These are phyloP conservation scores for Colletotrichum sp. DNA, from an alignment of 2,329 filamentous ascomycete genomes.

Conservation along the genomic window DNA sequence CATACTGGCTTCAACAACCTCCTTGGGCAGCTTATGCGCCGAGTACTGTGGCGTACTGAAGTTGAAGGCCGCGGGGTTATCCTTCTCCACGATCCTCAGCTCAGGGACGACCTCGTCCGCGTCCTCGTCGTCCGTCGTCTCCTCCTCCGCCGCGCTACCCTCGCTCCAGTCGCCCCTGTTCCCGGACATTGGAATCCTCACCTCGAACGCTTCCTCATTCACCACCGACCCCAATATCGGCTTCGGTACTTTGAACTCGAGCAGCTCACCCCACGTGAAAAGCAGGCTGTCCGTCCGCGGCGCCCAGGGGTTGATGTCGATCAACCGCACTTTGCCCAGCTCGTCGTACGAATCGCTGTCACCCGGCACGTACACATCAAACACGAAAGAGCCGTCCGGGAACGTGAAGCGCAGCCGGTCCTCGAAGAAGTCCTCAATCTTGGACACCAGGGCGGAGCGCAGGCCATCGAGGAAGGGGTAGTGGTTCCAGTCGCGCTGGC, in stretches of 20 bases:
- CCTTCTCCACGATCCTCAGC: conserved; percentile 79
- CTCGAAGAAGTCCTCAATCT: conserved; percentile 80
- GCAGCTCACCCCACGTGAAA: conserved; percentile 88
- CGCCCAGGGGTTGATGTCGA: conserved; percentile 97
- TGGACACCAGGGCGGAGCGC: conserved; percentile 68
- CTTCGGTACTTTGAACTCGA: conserved; percentile 70
- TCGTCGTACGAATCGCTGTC: conserved; percentile 58
- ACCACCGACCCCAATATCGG: conserved; percentile 57
- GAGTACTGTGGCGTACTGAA: conserved; percentile 89
- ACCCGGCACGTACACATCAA: conserved; percentile 91
- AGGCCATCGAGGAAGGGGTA: conserved; percentile 79
- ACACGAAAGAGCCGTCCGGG: conserved; percentile 82
- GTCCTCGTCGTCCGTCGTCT: conserved; percentile 37
- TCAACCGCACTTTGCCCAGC: conserved; percentile 79
- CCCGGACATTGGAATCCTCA: background rate
- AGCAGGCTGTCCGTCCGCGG: conserved; percentile 85
- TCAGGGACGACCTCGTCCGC: conserved; percentile 64
- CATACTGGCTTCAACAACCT: conserved; percentile 78
- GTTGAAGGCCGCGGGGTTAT: conserved; percentile 88
- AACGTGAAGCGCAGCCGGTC: conserved; percentile 77
- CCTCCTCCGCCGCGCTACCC: conserved; percentile 39
- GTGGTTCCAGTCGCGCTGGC: conserved; percentile 88
- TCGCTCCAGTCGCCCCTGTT: conserved; percentile 31
- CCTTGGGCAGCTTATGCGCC: conserved; percentile 92
- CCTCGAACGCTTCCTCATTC: conserved; percentile 31